Conservation (phyloP, 2,329 filamentous ascomycete species). For the Penicillium nordicum region DNA sequence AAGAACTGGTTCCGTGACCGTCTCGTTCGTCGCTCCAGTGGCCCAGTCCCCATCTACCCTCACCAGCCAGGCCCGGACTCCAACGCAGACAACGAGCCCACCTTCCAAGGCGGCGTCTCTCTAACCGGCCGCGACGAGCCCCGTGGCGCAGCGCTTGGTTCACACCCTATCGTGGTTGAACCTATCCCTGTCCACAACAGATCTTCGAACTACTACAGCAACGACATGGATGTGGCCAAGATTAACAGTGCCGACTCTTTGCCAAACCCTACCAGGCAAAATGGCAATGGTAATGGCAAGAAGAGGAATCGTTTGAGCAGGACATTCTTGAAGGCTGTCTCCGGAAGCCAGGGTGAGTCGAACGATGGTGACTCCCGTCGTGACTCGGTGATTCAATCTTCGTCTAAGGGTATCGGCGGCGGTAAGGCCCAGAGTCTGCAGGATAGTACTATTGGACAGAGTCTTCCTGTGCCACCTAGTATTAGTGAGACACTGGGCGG, state of each 20-base stretch:
- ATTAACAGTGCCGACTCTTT: conserved; percentile 14
- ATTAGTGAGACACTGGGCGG: conserved; percentile 27
- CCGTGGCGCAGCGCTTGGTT: conserved; percentile 29
- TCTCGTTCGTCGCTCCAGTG: conserved; percentile 29
- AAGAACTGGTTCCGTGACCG: conserved; percentile 36
- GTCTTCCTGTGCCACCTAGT: conserved; percentile 29
- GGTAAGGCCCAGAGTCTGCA: conserved; percentile 26
- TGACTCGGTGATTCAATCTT: conserved; percentile 4
- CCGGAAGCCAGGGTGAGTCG: conserved; percentile 20
- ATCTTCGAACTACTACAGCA: conserved; percentile 13
- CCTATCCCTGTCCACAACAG: conserved; percentile 16
- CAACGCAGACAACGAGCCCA: conserved; percentile 14
- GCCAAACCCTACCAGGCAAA: conserved; percentile 9
- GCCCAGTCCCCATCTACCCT: conserved; percentile 22
- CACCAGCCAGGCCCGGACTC: conserved; percentile 23
- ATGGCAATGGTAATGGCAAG: conserved; percentile 15
- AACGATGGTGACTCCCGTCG: conserved; percentile 13
- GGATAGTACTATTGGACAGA: conserved; percentile 31
- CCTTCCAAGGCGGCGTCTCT: conserved; percentile 23
- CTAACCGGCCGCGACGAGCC: conserved; percentile 17
- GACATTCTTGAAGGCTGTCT: conserved; percentile 28
- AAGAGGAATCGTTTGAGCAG: conserved; percentile 27
- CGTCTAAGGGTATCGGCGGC: conserved; percentile 8
- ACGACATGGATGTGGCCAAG: conserved; percentile 14
- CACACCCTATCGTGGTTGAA: conserved; percentile 31